Base-by-base conservation (phyloP, 495 filamentous ascomycete genomes). In the Ramalina intermedia region DNA sequence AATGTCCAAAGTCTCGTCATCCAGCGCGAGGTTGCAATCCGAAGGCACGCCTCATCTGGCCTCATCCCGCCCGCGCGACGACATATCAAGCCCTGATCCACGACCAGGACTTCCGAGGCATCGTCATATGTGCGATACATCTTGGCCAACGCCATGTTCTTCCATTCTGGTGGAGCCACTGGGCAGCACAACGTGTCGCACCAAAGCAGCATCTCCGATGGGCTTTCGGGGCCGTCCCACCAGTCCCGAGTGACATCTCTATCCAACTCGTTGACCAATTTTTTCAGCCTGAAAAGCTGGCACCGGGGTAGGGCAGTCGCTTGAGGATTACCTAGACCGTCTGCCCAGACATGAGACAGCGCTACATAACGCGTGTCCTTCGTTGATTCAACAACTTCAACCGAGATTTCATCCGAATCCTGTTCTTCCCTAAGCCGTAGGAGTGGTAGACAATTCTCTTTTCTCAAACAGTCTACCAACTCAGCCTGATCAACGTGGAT, bases 271-370 rank as follows among this genome's bases (percentile, higher is more conserved):
- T 47, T 29, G 36, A 52, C 40, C 35, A 47, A 47, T 29, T 12
- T 16, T 21, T 47, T 52, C 9, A 58, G 41, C 13, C 44, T 27
- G 43, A 37, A 37, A 39, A 58, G 35, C 45, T 56, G 55, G 40
- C 55, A 58, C 8, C 47, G 21, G 26, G 55, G 55, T 8, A 58
- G 43, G 26, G 40, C 23, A 26, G 43, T 58, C 36, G 29, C 45
- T 20, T 16, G 9, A 40, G 43, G 40, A 43, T 58, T 58, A 38
- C 55, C 55, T 20, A 58, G 49, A 21, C 55, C 54, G 41, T 58
- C 55, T 23, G 55, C 29, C 49, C 53, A 58, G 13, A 58, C 49
- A 41, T 58, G 55, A 36, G 49, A 55, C 37, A 58, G 38, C 27
- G 55, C 55, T 29, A 56, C 40, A 56, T 58, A 56, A 21, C n/a